Conservation (phyloP, 2,329 filamentous ascomycete genomes). For the Calycina herbarum region DNA sequence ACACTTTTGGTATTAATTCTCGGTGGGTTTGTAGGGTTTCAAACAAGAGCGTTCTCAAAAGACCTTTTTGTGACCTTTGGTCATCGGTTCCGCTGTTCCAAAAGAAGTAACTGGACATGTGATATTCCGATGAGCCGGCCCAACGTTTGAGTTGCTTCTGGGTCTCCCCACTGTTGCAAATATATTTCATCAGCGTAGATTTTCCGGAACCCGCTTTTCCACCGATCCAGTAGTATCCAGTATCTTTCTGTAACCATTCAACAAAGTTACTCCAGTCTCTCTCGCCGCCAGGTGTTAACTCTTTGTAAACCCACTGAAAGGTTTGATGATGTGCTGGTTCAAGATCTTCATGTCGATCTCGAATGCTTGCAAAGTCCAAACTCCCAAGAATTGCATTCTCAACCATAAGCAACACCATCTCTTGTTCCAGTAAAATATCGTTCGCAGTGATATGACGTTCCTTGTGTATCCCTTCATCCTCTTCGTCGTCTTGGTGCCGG, state of each 20-base stretch:
- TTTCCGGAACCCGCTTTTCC: conserved; percentile 24
- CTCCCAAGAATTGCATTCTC: conserved; percentile 13
- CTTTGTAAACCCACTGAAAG: conserved; percentile 13
- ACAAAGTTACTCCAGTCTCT: conserved; percentile 11
- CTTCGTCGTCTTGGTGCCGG: conserved; percentile 5
- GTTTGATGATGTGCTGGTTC: conserved; percentile 11
- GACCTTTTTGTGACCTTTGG: conserved; percentile 20
- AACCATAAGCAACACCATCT: conserved; percentile 14
- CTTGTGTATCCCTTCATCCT: not conserved
- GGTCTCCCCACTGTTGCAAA: conserved; percentile 12
- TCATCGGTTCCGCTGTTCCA: conserved; percentile 43
- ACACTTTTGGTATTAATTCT: conserved; percentile 12
- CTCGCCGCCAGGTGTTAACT: not conserved
- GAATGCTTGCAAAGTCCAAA: conserved; percentile 9
- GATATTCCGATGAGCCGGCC: conserved; percentile 22
- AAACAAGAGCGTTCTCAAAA: conserved; percentile 20
- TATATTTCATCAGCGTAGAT: conserved; percentile 18
- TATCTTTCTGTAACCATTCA: conserved; percentile 18
- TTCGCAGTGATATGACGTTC: not conserved
- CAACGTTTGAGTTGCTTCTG: conserved; percentile 29
- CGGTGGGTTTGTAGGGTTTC: conserved; percentile 14
- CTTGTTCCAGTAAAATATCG: conserved; percentile 6
- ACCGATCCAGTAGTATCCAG: conserved; percentile 22
- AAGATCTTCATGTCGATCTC: conserved; percentile 10
- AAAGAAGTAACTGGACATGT: conserved; percentile 46